Conservation (phyloP, 768 basidiomycete genomes). For the Russula foetens region DNA sequence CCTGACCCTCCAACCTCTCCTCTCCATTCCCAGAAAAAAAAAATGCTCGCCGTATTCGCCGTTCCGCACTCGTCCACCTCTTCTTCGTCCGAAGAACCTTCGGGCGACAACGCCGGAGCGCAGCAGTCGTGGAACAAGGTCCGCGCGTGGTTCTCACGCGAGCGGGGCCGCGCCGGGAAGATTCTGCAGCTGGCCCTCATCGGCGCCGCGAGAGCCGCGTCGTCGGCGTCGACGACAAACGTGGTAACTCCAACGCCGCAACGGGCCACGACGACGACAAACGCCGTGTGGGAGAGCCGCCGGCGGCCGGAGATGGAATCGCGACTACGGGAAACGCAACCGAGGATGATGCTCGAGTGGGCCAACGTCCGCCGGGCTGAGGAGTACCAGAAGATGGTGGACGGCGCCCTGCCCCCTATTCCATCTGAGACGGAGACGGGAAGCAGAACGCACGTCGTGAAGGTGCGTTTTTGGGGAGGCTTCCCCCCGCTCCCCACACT, state of each 20-base stretch:
- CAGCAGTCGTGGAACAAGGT: constrained; percentile 12
- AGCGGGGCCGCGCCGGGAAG: constrained; percentile 14
- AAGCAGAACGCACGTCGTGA: constrained; percentile 8
- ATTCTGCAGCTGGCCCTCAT: constrained; percentile 12
- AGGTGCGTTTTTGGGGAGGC: not conserved
- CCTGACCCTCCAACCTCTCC: not conserved
- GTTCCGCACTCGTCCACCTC: not conserved
- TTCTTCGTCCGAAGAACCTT: not conserved
- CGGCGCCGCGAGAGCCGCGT: constrained; percentile 9
- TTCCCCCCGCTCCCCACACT: not conserved
- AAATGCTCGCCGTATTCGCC: constrained; percentile 14
- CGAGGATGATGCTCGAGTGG: constrained; percentile 17
- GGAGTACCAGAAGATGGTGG: constrained; percentile 7
- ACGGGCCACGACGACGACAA: not conserved
- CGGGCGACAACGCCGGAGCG: constrained; percentile 6
- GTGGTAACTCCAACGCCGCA: constrained; percentile 1
- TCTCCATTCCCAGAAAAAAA: not conserved
- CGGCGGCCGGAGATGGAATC: constrained; percentile 6
- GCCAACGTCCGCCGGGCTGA: constrained; percentile 8
- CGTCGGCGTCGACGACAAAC: constrained; percentile 14
- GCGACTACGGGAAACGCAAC: constrained; percentile 9
- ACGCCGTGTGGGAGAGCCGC: constrained; percentile 10
- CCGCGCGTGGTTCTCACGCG: constrained; percentile 19
- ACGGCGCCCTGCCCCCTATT: constrained; percentile 9
- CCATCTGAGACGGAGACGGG: constrained; percentile 3